Evolutionary conservation across 306 rosid species (phyloP), one percentile per base, ranked within the genome.

Genomic region (Rosa chinensis): DNA sequence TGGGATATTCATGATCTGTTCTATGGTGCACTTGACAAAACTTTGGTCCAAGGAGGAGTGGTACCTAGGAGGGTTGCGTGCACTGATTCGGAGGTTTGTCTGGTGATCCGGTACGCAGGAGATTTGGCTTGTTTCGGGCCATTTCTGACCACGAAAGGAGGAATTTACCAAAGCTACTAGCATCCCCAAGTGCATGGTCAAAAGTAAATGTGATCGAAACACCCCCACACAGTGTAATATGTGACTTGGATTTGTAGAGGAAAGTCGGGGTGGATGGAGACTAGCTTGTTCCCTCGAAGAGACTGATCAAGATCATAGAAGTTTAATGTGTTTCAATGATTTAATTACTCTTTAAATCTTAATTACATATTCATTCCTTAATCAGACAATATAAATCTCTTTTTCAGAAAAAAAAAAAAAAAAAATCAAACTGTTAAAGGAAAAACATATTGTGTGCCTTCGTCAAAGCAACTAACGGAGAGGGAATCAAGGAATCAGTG

Each of bases 101-200:
- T 70, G 78, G 63, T 89, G 97, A 72, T 91, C 84, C 3, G 97
- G 97, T 16, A 66, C 20, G 58, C 86, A 79, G 28, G 92, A 82
- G 1, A 89, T 39, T n/a, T 13, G 90, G 89, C 76, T 89, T 89
- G 17, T 76, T 85, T 55, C 52, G 85, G 20, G 97, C 82, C 49
- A 87, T 83, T 84, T 94, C 89, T 1, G 92, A 87, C 97, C 97
- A 94, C 1, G 95, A 78, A 45, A 88, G 64, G 43, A 92, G 89
- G 16, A 92, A 91, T 45, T 85, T 89, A n/a, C 93, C 95, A 52
- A 94, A 94, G 69, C 95, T 82, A 77, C 72, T 91, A 17, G 93
- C 93, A 83, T 94, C 97, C 23, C 97, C 97, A 37, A 94, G 85
- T 42, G 97, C 98, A 81, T 92, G 97, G 76, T 94, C 97, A 77